phyloP scores from a whole-genome alignment of 1,284 basidiomycete species.

The Rhodotorula sp. region DNA sequence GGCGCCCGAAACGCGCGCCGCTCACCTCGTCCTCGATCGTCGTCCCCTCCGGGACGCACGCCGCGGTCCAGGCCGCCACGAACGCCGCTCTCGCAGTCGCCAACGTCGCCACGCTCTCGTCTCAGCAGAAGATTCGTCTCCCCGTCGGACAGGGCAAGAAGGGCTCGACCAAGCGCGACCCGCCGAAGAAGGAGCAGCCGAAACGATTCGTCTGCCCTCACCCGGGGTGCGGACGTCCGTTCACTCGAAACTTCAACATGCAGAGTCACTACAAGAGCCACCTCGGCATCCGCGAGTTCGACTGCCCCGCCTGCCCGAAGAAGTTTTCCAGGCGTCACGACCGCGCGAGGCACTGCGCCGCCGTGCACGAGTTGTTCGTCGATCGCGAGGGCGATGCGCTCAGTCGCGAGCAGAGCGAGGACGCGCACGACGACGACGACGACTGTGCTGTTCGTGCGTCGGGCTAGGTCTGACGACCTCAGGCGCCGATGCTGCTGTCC shows the following conservation, averaged over 20 bases:
- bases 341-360: constrained; percentile 41
- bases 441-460: too few relatives aligned
- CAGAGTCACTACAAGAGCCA: constrained; percentile 40
- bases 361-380: constrained; percentile 38
- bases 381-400: constrained; percentile 19
- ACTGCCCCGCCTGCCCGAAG: constrained; percentile 42
- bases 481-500: too few relatives aligned
- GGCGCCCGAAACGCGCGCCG: too few relatives aligned
- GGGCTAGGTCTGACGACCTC: too few relatives aligned
- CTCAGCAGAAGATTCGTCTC: constrained; percentile 26
- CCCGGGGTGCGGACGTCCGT: constrained; percentile 38
- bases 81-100: not conserved
- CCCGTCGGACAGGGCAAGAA: constrained; percentile 27
- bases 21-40: not conserved
- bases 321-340: constrained; percentile 43
- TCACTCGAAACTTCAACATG: constrained; percentile 45
- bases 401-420: too few relatives aligned
- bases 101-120: not conserved
- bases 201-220: constrained; percentile 40
- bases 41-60: not conserved
- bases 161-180: constrained; percentile 20
- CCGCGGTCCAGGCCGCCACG: not conserved
- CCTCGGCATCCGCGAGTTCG: constrained; percentile 39
- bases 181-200: constrained; percentile 25
- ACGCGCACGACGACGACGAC: too few relatives aligned